phyloP scores from a whole-genome alignment of 1,284 basidiomycete species.

The Rhodotorula sp. region DNA sequence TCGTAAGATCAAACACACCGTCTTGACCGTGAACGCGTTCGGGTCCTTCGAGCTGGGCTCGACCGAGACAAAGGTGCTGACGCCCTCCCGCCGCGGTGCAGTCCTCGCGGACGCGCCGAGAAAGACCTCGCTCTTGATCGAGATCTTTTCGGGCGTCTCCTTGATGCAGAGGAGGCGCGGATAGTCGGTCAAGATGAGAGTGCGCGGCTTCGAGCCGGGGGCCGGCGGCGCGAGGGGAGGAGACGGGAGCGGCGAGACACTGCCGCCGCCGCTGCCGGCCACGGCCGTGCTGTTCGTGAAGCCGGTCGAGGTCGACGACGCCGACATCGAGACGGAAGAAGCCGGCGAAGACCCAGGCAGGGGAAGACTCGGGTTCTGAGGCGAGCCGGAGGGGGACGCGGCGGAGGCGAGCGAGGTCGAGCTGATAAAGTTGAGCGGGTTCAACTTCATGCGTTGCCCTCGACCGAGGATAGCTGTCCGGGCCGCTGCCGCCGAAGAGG shows the following conservation, averaged over 20 bases:
- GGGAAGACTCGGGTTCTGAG: not conserved
- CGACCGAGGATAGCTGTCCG: conserved; percentile 30
- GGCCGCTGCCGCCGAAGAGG: conserved; percentile 9
- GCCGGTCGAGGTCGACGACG: not conserved
- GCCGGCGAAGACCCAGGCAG: conserved; percentile 6
- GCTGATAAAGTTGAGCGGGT: conserved; percentile 24
- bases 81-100: conserved; percentile 17
- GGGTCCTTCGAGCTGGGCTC: conserved; percentile 22
- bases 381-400: not conserved
- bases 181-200: conserved; percentile 56
- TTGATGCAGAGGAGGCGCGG: conserved; percentile 57
- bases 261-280: not conserved
- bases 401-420: conserved; percentile 5
- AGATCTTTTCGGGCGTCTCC: conserved; percentile 49
- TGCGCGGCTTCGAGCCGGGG: conserved; percentile 50
- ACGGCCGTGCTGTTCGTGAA: not conserved
- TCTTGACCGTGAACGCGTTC: conserved; percentile 28
- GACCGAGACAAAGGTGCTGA: conserved; percentile 29
- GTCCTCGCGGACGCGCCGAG: conserved; percentile 41
- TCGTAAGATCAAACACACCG: conserved; percentile 9
- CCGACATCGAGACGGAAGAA: not conserved
- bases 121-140: conserved; percentile 54
- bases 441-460: conserved; percentile 42
- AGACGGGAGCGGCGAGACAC: not conserved
- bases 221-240: conserved; percentile 24